A percentile compares a stretch with the other conserved stretches of the same genome.
Evolutionary conservation across 2,329 filamentous ascomycete genomes (phyloP).

Genomic region (Colletotrichum siamense): DNA sequence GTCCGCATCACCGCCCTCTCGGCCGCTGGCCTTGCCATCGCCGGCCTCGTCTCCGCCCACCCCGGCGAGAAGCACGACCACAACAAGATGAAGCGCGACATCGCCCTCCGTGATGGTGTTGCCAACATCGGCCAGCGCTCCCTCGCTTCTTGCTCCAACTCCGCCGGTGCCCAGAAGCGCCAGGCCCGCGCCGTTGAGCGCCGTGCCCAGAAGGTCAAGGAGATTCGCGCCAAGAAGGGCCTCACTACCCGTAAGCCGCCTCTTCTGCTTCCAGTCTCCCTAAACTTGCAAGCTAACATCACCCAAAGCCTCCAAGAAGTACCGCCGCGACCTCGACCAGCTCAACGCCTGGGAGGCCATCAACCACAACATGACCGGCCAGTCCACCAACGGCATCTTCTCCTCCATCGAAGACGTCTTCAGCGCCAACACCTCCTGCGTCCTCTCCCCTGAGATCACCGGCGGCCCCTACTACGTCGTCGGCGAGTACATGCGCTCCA

Average conservation of each 20-base stretch:
- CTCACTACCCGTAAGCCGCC: background rate
- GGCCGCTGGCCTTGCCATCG: slow-evolving; percentile 21
- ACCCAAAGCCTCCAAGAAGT: slow-evolving; percentile 32
- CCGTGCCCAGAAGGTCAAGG: slow-evolving; percentile 41
- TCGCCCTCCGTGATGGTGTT: slow-evolving; percentile 35
- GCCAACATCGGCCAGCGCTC: slow-evolving; percentile 39
- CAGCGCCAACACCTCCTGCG: slow-evolving; percentile 11
- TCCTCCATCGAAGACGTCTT: slow-evolving; percentile 32
- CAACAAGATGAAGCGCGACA: slow-evolving; percentile 35
- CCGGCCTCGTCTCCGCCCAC: slow-evolving; percentile 32
- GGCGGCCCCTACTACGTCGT: slow-evolving; percentile 36
- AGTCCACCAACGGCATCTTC: slow-evolving; percentile 33
- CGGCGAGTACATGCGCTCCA: slow-evolving; percentile 50
- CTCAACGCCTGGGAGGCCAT: slow-evolving; percentile 36
- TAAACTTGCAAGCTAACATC: slow-evolving; percentile 24
- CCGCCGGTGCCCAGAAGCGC: slow-evolving; percentile 41
- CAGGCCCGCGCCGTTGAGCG: slow-evolving; percentile 45
- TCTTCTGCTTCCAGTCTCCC: background rate
- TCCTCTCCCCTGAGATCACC: slow-evolving; percentile 11
- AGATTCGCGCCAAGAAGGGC: slow-evolving; percentile 38
- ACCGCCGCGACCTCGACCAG: slow-evolving; percentile 36
- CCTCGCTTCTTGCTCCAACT: slow-evolving; percentile 43
- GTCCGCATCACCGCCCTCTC: slow-evolving; percentile 3
- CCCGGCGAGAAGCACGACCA: slow-evolving; percentile 35
- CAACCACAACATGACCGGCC: slow-evolving; percentile 37